These are phyloP conservation scores for Graphilbum fragrans DNA, from an alignment of 2,329 filamentous ascomycete species.

Conservation along the genomic window DNA sequence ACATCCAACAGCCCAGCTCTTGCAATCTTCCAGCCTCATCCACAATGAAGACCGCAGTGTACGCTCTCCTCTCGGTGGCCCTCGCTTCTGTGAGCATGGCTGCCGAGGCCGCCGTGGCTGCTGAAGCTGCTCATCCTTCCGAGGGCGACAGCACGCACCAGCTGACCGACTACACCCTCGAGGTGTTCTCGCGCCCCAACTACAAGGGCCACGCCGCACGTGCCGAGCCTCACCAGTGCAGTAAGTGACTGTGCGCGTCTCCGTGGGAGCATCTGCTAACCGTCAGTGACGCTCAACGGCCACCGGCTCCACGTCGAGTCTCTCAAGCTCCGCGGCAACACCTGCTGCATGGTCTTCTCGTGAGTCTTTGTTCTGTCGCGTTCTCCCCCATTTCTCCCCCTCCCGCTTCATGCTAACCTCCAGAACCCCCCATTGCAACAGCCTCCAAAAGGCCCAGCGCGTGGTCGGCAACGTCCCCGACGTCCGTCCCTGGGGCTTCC, in stretches of 20 bases:
- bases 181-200: background rate
- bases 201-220: background rate
- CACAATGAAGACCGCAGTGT: background rate
- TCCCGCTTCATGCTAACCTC: background rate
- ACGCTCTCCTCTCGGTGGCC: background rate
- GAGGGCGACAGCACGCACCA: background rate
- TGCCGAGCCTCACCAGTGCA: background rate
- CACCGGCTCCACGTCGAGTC: conserved; percentile 1
- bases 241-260: background rate
- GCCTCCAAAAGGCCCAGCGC: conserved; percentile 1
- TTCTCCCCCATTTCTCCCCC: background rate
- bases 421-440: background rate
- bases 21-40: background rate
- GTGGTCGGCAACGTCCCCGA: conserved; percentile 4
- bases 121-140: background rate
- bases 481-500: conserved; percentile 4
- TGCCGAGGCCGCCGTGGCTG: background rate
- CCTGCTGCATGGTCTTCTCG: conserved; percentile 6
- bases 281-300: background rate
- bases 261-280: background rate
- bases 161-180: background rate
- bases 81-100: background rate
- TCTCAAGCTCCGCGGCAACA: conserved; percentile 3
- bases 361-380: background rate
- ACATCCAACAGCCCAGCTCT: no score